Evolutionary conservation across 306 rosid species (phyloP).

Genomic region (Vicia faba): DNA sequence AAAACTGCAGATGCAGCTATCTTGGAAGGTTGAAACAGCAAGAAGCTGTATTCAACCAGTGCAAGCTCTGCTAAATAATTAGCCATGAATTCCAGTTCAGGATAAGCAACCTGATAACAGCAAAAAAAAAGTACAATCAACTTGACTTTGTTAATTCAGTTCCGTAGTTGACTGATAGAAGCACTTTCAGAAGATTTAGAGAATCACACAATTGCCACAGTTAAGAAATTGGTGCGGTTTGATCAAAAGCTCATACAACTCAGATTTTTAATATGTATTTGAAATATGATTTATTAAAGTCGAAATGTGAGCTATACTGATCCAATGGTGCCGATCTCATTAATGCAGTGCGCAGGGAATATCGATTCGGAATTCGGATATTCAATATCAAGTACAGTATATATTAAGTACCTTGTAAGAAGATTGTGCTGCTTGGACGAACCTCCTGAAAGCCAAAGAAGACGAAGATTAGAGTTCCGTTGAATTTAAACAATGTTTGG

Average conservation of each 20-base stretch:
- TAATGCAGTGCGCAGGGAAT: background rate
- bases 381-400: constrained; percentile 1
- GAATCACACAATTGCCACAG: background rate
- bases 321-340: background rate
- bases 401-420: constrained; percentile 58
- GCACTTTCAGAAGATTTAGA: background rate
- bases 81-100: constrained; percentile 74
- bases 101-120: constrained; percentile 54
- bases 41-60: constrained; percentile 72
- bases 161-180: background rate
- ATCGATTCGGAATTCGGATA: background rate
- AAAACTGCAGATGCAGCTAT: constrained; percentile 85
- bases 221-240: background rate
- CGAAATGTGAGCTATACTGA: background rate
- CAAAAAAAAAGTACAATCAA: constrained; percentile 7
- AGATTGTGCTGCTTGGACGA: constrained; percentile 73
- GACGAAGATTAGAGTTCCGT: constrained; percentile 1
- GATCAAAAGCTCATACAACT: background rate
- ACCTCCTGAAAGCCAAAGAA: constrained; percentile 67
- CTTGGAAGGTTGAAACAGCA: constrained; percentile 75
- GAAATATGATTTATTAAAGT: background rate
- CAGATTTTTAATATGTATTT: background rate
- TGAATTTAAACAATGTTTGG: constrained; percentile 3
- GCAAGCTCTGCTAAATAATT: constrained; percentile 83
- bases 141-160: background rate